Evolutionary conservation across 352 stramenopile genomes (phyloP), one percentile per base, ranked within the genome.

Genomic region (Blastocystis sp.): DNA sequence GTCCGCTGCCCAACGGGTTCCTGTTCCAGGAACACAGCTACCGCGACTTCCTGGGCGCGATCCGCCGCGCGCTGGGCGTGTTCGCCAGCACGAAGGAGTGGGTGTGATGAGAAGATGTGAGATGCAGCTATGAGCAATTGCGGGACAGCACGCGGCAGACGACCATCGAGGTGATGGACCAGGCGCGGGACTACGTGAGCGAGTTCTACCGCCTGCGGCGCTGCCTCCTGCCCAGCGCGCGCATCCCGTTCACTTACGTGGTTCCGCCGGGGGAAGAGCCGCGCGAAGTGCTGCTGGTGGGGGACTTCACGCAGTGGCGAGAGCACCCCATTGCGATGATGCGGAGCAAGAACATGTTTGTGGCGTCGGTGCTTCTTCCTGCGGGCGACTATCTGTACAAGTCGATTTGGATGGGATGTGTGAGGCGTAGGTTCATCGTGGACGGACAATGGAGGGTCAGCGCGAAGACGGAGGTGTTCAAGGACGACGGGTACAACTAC

Each of bases 221-320:
- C 9, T 64, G 64, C 54, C 45, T 88, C 17, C 64, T 88, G n/a
- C 64, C 64, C 1, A 43, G 43, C 43, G 64, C 66, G 48, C 10
- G 40, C 2, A 88, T 66, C 19, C 68, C 76, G 28, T 87, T 87
- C 52, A 48, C 45, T 11, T 89, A 87, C 57, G 34, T 65, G 54
- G 34, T 40, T 42, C 11, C 43, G 17, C 38, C 61, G 1, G 11
- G 6, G 14, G 34, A 66, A n/a, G 19, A 40, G 28, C 69, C 69
- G 9, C n/a, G 10, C 2, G 40, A 82, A 17, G 70, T 89, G 34
- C 38, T 87, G 11, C 40, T 89, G 3, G 69, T 78, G 6, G 81
- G 69, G 3, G 69, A 76, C 19, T 87, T 89, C 59, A 89, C 70
- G n/a, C 70, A 89, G 19, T 89, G 81, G 78, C 14, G 19, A 21